Conservation (phyloP, 2,329 filamentous ascomycete species). For the Rhynchosporium graminicola region DNA sequence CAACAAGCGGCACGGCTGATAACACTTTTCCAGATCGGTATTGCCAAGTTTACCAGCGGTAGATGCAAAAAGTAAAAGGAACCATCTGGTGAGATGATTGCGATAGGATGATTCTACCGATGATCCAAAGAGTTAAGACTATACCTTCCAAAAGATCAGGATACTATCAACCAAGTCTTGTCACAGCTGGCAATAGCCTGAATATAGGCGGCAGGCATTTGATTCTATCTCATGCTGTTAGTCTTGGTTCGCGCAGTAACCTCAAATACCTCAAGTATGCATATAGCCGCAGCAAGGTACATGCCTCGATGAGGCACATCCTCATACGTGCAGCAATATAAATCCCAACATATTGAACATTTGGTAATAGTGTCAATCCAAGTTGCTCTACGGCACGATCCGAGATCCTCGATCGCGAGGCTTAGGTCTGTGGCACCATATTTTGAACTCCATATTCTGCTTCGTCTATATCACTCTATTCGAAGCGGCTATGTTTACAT, state of each 20-base stretch:
- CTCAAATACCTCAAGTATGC: slow-evolving; percentile 12
- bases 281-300: neutral
- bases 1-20: slow-evolving; percentile 15
- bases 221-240: neutral
- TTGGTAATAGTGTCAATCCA: neutral
- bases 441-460: slow-evolving; percentile 12
- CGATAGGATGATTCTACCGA: slow-evolving; percentile 19
- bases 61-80: slow-evolving; percentile 14
- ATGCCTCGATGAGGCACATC: slow-evolving; percentile 9
- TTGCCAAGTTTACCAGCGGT: slow-evolving; percentile 14
- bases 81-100: slow-evolving; percentile 19
- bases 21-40: slow-evolving; percentile 3
- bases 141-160: slow-evolving; percentile 15
- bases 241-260: neutral
- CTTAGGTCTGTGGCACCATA: slow-evolving; percentile 19
- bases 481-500: slow-evolving; percentile 29
- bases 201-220: slow-evolving; percentile 10
- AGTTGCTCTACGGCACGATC: slow-evolving; percentile 10
- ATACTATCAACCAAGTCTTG: neutral
- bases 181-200: slow-evolving; percentile 16
- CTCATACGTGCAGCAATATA: slow-evolving; percentile 2
- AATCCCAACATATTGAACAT: neutral
- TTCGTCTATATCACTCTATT: slow-evolving; percentile 23
- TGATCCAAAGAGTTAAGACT: slow-evolving; percentile 20
- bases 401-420: slow-evolving; percentile 13